Percentiles rank a stretch among this genome's conserved stretches.
These are phyloP conservation scores for Pistacia vera DNA, from an alignment of 345 rosid species.

Conservation along the genomic window DNA sequence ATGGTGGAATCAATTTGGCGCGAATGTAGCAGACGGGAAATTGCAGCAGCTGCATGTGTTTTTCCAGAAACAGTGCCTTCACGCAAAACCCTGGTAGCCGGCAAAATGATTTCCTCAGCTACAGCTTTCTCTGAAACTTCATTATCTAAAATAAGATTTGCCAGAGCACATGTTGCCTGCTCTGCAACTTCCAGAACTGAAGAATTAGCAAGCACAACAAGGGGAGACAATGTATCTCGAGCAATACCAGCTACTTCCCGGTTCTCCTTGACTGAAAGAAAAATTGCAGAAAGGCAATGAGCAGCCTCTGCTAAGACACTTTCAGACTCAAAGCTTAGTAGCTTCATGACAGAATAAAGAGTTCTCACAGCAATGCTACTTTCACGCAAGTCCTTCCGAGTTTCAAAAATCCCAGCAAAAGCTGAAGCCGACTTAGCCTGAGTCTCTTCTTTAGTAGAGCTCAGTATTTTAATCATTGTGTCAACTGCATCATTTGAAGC, in stretches of 20 bases:
- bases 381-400: constrained; percentile 92
- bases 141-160: constrained; percentile 90
- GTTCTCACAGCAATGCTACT: constrained; percentile 82
- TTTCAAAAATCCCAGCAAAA: constrained; percentile 84
- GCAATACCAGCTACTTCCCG: constrained; percentile 88
- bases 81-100: constrained; percentile 87
- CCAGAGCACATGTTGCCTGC: constrained; percentile 91
- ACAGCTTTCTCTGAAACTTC: constrained; percentile 77
- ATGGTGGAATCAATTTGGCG: constrained; percentile 64
- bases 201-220: constrained; percentile 76
- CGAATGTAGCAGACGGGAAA: constrained; percentile 81
- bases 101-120: constrained; percentile 82
- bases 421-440: constrained; percentile 96
- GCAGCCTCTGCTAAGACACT: constrained; percentile 73
- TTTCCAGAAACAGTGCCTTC: constrained; percentile 92
- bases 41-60: constrained; percentile 97
- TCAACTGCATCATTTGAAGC: constrained; percentile 99
- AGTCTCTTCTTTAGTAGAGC: constrained; percentile 88
- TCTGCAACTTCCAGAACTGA: constrained; percentile 82
- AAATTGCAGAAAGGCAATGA: constrained; percentile 84
- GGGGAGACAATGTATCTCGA: constrained; percentile 72
- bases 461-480: constrained; percentile 88
- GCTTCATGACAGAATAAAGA: constrained; percentile 70
- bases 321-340: constrained; percentile 77
- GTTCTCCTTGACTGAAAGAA: constrained; percentile 91